phyloP scores from a whole-genome alignment of 2,329 filamentous ascomycete genomes.

The Alternaria triticina region DNA sequence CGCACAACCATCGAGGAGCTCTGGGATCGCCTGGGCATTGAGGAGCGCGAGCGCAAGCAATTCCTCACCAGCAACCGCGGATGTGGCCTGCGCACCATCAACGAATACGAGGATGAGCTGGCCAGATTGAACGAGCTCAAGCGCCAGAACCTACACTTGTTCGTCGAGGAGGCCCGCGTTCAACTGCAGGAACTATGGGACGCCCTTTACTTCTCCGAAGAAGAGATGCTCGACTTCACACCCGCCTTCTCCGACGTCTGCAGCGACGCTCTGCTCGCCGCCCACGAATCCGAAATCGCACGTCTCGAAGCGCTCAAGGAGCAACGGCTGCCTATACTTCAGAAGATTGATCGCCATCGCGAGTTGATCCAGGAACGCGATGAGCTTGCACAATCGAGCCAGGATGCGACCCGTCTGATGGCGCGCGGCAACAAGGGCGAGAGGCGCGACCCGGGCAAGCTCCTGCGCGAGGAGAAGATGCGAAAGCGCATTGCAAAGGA shows the following conservation, averaged over 20 bases:
- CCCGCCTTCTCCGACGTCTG: conserved; percentile 97
- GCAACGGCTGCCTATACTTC: conserved; percentile 83
- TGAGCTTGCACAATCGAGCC: conserved; percentile 85
- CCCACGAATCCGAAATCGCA: conserved; percentile 89
- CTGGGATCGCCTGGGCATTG: conserved; percentile 86
- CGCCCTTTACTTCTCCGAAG: conserved; percentile 88
- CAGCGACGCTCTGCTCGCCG: conserved; percentile 91
- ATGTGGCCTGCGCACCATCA: conserved; percentile 88
- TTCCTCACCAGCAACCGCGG: conserved; percentile 90
- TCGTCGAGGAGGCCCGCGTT: conserved; percentile 91
- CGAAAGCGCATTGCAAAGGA: conserved; percentile 96
- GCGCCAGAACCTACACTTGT: conserved; percentile 90
- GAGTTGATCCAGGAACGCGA: conserved; percentile 84
- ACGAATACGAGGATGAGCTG: conserved; percentile 94
- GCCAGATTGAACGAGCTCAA: conserved; percentile 88
- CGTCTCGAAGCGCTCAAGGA: conserved; percentile 82
- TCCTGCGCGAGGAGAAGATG: conserved; percentile 97
- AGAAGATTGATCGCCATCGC: conserved; percentile 82
- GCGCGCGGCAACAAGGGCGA: conserved; percentile 90
- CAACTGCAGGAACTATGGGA: conserved; percentile 97
- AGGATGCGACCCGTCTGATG: conserved; percentile 94
- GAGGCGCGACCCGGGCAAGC: conserved; percentile 89
- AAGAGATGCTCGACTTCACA: conserved; percentile 98
- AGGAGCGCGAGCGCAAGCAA: conserved; percentile 79
- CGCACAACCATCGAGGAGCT: conserved; percentile 79